A percentile compares a stretch with the other conserved stretches of the same genome.
phyloP scores from a whole-genome alignment of 768 basidiomycete species.

The Calvatia gigantea region DNA sequence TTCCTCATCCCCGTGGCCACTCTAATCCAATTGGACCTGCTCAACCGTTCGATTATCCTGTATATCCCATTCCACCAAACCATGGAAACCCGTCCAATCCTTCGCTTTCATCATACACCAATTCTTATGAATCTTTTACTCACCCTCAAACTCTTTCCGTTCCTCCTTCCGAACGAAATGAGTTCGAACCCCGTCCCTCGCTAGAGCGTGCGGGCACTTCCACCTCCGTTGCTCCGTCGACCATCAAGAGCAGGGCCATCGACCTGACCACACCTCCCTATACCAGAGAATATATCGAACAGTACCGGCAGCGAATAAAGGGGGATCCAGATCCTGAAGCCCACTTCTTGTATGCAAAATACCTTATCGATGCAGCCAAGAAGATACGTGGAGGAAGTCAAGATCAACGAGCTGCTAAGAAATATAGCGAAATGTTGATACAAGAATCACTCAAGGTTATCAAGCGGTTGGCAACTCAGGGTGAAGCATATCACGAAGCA shows the following conservation, averaged over 20 bases:
- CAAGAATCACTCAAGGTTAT: constrained; percentile 89
- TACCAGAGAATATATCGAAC: constrained; percentile 95
- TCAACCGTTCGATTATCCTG: constrained; percentile 14
- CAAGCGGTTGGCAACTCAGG: constrained; percentile 88
- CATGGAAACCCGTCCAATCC: constrained; percentile 11
- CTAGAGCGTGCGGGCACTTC: constrained; percentile 58
- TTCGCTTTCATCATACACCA: constrained; percentile 15
- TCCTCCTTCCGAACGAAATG: constrained; percentile 30
- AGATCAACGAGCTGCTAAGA: constrained; percentile 82
- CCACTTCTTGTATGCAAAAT: constrained; percentile 97
- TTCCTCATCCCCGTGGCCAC: constrained; percentile 17
- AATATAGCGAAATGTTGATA: constrained; percentile 86
- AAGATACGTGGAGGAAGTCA: constrained; percentile 72
- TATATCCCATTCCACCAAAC: constrained; percentile 16
- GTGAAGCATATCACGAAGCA: constrained; percentile 90
- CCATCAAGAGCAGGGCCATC: constrained; percentile 74
- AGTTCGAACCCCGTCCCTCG: constrained; percentile 56
- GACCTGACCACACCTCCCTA: constrained; percentile 83
- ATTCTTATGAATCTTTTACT: constrained; percentile 23
- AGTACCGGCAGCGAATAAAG: constrained; percentile 96
- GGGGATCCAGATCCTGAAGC: constrained; percentile 97
- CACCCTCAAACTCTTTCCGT: constrained; percentile 16
- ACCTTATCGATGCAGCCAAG: constrained; percentile 97
- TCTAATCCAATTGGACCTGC: constrained; percentile 10
- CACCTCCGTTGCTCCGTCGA: constrained; percentile 51